Conservation (phyloP, 2,329 filamentous ascomycete species). For the Paecilomyces sp. region DNA sequence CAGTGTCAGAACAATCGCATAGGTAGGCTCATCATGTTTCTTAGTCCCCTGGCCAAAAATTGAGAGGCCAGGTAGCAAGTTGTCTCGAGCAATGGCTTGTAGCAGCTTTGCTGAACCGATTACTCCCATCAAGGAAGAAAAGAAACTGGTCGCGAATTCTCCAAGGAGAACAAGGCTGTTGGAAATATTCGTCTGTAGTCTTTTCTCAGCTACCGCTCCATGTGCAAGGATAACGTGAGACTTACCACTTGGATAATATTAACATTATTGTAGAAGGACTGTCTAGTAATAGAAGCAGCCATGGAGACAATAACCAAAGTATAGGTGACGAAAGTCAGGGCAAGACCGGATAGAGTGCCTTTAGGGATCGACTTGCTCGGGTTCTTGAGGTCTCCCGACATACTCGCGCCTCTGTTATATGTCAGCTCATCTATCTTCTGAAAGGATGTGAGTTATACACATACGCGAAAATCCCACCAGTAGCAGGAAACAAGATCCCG, state of each 20-base stretch:
- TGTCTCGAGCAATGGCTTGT: slow-evolving; percentile 74
- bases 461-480: slow-evolving; percentile 53
- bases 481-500: slow-evolving; percentile 75
- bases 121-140: slow-evolving; percentile 80
- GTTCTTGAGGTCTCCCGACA: slow-evolving; percentile 79
- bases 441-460: slow-evolving; percentile 11
- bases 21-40: slow-evolving; percentile 65
- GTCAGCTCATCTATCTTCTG: slow-evolving; percentile 49
- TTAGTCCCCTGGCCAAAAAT: slow-evolving; percentile 68
- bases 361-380: slow-evolving; percentile 78
- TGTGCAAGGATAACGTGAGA: not conserved
- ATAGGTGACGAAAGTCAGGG: slow-evolving; percentile 70
- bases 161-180: slow-evolving; percentile 67
- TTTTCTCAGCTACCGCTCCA: not conserved
- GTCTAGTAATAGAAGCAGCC: slow-evolving; percentile 66
- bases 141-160: slow-evolving; percentile 75
- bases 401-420: slow-evolving; percentile 61
- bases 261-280: slow-evolving; percentile 64
- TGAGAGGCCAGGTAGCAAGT: slow-evolving; percentile 66
- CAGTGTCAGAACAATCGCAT: slow-evolving; percentile 71
- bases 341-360: slow-evolving; percentile 72
- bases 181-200: slow-evolving; percentile 62
- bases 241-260: slow-evolving; percentile 69
- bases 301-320: slow-evolving; percentile 69
- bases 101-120: slow-evolving; percentile 79